A percentile compares a stretch with the other conserved stretches of the same genome.
Evolutionary conservation across 768 basidiomycete genomes (phyloP).

Genomic region (Auriscalpium orientale): DNA sequence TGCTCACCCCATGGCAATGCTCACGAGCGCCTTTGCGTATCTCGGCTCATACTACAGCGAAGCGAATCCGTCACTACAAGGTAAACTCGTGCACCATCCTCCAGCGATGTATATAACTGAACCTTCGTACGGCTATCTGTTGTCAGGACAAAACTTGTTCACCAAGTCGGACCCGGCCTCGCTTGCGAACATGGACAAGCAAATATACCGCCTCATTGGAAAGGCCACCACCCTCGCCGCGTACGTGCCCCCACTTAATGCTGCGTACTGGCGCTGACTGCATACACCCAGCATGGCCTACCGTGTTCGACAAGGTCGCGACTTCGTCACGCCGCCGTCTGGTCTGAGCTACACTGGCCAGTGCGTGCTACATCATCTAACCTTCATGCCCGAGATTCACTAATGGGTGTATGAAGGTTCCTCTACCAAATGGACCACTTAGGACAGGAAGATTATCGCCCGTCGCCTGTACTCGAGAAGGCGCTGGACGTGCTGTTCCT

Average conservation of each 20-base stretch:
- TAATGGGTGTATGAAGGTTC: slow-evolving; percentile 40
- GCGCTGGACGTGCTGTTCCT: slow-evolving; percentile 86
- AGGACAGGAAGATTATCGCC: slow-evolving; percentile 61
- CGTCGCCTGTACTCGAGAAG: slow-evolving; percentile 79
- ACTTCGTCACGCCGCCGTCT: slow-evolving; percentile 78
- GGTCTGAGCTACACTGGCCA: slow-evolving; percentile 81
- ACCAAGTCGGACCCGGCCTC: slow-evolving; percentile 61
- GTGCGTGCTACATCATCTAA: slow-evolving; percentile 31
- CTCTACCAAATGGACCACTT: slow-evolving; percentile 88
- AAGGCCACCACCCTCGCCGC: slow-evolving; percentile 87
- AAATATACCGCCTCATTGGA: slow-evolving; percentile 82
- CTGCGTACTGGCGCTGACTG: not conserved
- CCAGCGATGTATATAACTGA: too few species aligned
- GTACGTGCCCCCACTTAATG: slow-evolving; percentile 30
- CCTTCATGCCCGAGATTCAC: not conserved
- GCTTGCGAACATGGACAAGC: slow-evolving; percentile 81
- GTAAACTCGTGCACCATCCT: slow-evolving; percentile 26
- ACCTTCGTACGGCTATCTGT: not conserved
- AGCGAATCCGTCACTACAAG: slow-evolving; percentile 83
- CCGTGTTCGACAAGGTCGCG: slow-evolving; percentile 82
- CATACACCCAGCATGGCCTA: slow-evolving; percentile 69
- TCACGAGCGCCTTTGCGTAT: slow-evolving; percentile 82
- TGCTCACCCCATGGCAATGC: slow-evolving; percentile 87
- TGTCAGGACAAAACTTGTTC: slow-evolving; percentile 66
- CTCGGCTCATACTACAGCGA: slow-evolving; percentile 83